Evolutionary conservation across 176 grass and related monocot species (phyloP), one percentile per base, ranked within the genome.

Genomic region (Ensete glaucum): DNA sequence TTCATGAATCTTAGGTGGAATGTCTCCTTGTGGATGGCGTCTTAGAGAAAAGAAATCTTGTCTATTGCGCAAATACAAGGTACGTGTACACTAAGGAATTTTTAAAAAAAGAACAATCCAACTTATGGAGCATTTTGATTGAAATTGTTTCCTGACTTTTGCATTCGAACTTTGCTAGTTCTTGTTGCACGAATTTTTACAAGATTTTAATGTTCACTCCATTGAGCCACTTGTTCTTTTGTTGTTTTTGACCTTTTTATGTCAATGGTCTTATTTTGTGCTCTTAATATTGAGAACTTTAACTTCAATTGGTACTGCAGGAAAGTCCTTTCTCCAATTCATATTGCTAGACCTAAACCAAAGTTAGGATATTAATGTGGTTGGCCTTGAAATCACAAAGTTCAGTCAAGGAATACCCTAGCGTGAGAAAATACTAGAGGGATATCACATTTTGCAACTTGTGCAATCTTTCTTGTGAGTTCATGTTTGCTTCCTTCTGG

Each of bases 21-120:
- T 98, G 94, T 72, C 83, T 98, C 43, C 88, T 88, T 53, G 86
- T 98, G 23, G 88, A 91, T 79, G 94, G 90, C 59, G 90, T 98
- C 56, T 72, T 98, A 80, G 94, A 91, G 77, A 93, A 91, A 84
- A 85, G 82, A 69, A 98, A 98, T 84, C 94, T 98, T 80, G 94
- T 98, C 23, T 98, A 98, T 79, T 93, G 94, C 77, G 94, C 94
- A 87, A 93, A 88, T 78, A 98, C 94, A 6, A 98, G 94, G 94
- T 97, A 86, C 29, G 64, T 78, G 27, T 52, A 17, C 16, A 50
- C 14, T 7, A 52, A 51, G 1, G 50, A 20, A 17, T 49, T 69
- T 11, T 66, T 0, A 57, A 17, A 57, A 43, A 43, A 43, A 4
- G 5, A 43, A 43, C 0, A 4, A 0, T 43, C 34, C 57, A n/a